Conservation (phyloP, 1,139 yeast genomes). For the Protomyces inundatus region DNA sequence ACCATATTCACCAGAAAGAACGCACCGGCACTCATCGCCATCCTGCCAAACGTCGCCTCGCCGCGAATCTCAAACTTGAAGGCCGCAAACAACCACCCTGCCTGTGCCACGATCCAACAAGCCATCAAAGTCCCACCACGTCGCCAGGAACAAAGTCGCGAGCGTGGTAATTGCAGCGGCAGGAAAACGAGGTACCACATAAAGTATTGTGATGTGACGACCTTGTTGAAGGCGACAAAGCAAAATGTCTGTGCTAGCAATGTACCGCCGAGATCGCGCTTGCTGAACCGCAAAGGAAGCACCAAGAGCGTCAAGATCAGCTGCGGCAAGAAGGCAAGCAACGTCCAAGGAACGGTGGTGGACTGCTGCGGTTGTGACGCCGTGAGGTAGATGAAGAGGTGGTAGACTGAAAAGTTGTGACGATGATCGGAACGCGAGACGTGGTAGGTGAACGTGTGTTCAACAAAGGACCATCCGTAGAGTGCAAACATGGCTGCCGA, state of each 20-base stretch:
- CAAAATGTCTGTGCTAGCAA: constrained; percentile 84
- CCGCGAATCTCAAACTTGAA: constrained; percentile 80
- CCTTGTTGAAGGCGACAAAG: constrained; percentile 88
- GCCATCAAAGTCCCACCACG: constrained; percentile 40
- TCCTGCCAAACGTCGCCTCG: constrained; percentile 54
- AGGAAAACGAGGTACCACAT: constrained; percentile 84
- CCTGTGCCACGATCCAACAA: constrained; percentile 64
- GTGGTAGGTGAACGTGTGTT: constrained; percentile 78
- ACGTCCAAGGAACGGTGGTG: constrained; percentile 10
- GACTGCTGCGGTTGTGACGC: constrained; percentile 19
- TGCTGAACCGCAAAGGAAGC: constrained; percentile 57
- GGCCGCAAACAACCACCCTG: constrained; percentile 69
- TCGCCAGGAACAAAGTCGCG: constrained; percentile 40
- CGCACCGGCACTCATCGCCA: constrained; percentile 54
- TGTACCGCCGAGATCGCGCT: constrained; percentile 53
- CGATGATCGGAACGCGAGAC: constrained; percentile 81
- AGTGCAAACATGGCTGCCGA: constrained; percentile 26
- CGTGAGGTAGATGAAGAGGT: constrained; percentile 56
- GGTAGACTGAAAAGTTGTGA: constrained; percentile 88
- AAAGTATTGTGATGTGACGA: constrained; percentile 86
- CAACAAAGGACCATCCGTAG: constrained; percentile 38
- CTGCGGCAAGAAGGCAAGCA: constrained; percentile 76
- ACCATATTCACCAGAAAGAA: constrained; percentile 68
- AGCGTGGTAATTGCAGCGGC: constrained; percentile 60
- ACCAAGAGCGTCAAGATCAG: constrained; percentile 53